Base-by-base conservation (phyloP, 352 stramenopile genomes). In the Elongisporangium undulatum region DNA sequence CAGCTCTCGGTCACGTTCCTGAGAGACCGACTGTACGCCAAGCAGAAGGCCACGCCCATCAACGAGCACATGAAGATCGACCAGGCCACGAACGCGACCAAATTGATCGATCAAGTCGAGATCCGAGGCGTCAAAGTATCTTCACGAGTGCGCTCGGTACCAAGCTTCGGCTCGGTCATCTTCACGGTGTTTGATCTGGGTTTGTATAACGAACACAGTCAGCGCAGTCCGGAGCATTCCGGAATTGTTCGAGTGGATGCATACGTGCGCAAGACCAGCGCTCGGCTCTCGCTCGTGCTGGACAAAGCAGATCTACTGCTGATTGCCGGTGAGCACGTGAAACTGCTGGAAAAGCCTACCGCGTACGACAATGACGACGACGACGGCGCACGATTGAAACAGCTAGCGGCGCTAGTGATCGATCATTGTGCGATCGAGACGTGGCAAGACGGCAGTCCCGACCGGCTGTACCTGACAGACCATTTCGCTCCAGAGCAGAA, bases 31-130 rank as follows among this genome's bases (percentile, higher is more conserved):
- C 63, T 92, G 23, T 92, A 79, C 24, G 65, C 74, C 1, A 92
- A 89, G 59, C 72, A 88, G 45, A 92, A 92, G 53, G 67, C 51
- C 3, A 92, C 82, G 0, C 82, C 82, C 38, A 67, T 89, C 17
- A 74, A 77, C 17, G 53, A 67, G 22, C 62, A 24, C 3, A 64
- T 76, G 7, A 51, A 65, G 3, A 51, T 45, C 4, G 82, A 92
- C 49, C 29, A 61, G 0, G 41, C 41, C 10, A 52, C 51, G 0
- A 92, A 92, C 49, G 67, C 61, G 4, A 50, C 45, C 8, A 92
- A 90, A 39, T 64, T 92, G 8, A 90, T 92, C 49, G 77, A 89
- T 39, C 63, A 68, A 16, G 69, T 69, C 24, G 57, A 49, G 0
- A 71, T 77, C 12, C 78, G 82, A 16, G 82, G 82, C 1, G 41